Conservation (phyloP, 106 monocot species). For the Posidonia australis region DNA sequence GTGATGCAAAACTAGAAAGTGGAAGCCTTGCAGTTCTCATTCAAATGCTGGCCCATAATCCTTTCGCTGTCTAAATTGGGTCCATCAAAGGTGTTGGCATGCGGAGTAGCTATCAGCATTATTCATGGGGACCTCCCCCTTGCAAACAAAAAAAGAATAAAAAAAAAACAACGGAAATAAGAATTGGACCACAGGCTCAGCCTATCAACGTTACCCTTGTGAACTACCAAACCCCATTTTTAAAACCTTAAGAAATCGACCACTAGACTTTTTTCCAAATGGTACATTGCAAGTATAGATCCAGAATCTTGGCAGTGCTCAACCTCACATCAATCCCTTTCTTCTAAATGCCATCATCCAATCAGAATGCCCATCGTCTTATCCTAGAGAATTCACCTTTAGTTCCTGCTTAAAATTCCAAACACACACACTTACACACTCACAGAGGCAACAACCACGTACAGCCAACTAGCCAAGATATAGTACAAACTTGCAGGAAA, state of each 20-base stretch:
- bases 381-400: not conserved
- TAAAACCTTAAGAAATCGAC: no score
- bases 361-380: no score
- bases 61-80: not conserved
- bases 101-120: not conserved
- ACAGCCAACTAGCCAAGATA: not conserved
- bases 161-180: not conserved
- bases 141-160: not conserved
- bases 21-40: not conserved
- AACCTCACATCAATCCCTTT: not conserved
- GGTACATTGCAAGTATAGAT: not conserved
- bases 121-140: not conserved
- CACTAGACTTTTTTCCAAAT: no score
- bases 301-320: not conserved
- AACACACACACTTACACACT: no score
- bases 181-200: not conserved
- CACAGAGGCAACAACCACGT: no score
- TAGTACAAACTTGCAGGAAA: no score
- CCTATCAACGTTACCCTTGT: not conserved
- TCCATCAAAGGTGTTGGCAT: not conserved
- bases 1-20: not conserved
- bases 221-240: not conserved
- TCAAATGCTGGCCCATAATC: constrained; percentile 1
- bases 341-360: not conserved
- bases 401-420: no score